phyloP scores from a whole-genome alignment of 164 flowering plant genomes.

The Cinnamomum chago region DNA sequence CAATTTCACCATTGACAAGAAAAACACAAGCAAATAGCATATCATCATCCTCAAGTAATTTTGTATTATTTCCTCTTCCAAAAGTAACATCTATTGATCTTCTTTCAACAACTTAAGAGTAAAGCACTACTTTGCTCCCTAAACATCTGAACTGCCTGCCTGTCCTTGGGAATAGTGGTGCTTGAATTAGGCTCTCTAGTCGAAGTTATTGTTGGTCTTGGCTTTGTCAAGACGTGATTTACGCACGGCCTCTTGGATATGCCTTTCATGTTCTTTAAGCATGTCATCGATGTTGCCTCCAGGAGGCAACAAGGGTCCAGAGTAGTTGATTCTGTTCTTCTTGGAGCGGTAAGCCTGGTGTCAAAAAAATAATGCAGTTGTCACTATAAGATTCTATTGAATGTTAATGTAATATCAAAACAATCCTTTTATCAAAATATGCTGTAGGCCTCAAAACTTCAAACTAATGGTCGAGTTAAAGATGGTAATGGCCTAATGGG shows the following conservation, averaged over 20 bases:
- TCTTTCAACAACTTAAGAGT: not conserved
- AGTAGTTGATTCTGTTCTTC: slow-evolving; percentile 69
- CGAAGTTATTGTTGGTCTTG: slow-evolving; percentile 27
- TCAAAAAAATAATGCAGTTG: not conserved
- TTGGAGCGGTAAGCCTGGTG: slow-evolving; percentile 49
- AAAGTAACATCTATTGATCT: not conserved
- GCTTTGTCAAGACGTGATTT: slow-evolving; percentile 72
- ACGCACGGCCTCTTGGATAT: slow-evolving; percentile 86
- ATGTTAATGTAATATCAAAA: not conserved
- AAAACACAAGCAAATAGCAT: not conserved
- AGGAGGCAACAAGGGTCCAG: slow-evolving; percentile 87
- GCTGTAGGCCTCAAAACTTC: not conserved
- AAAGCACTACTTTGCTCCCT: not conserved
- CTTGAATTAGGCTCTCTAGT: slow-evolving; percentile 30
- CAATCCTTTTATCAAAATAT: not conserved
- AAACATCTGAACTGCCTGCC: slow-evolving; percentile 26
- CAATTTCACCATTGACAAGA: not conserved
- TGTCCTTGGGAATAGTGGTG: slow-evolving; percentile 25
- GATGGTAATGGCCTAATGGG: not conserved
- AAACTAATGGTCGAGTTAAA: not conserved
- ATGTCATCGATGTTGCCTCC: slow-evolving; percentile 85
- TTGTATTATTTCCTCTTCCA: not conserved
- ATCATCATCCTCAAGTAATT: not conserved
- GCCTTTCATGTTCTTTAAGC: slow-evolving; percentile 89
- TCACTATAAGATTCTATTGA: not conserved